Evolutionary conservation across 225 moss, liverwort and hornwort genomes (phyloP).

Genomic region (Physcomitrellopsis africana): DNA sequence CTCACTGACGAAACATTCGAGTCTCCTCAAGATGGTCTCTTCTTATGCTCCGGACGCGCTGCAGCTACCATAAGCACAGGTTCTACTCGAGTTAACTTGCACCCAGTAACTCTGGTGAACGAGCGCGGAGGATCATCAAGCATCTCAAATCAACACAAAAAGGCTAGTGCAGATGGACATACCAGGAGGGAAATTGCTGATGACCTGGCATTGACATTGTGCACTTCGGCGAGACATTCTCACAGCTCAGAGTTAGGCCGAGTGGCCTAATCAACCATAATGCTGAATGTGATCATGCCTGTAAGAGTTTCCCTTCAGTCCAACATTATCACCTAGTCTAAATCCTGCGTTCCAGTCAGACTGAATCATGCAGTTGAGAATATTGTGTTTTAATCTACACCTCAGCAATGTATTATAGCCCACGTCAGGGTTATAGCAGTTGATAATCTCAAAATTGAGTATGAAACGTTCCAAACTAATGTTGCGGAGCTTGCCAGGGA

Average conservation of each 20-base stretch:
- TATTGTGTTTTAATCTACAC: conserved; percentile 3
- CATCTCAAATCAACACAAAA: conserved; percentile 12
- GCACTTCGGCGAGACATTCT: conserved; percentile 46
- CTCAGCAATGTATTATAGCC: not conserved
- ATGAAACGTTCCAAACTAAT: conserved; percentile 28
- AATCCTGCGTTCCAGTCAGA: conserved; percentile 22
- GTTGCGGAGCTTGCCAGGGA: conserved; percentile 29
- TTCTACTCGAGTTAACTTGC: conserved; percentile 48
- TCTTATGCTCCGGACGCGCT: conserved; percentile 27
- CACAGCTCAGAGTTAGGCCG: conserved; percentile 29
- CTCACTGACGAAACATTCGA: conserved; percentile 36
- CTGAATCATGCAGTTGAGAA: conserved; percentile 13
- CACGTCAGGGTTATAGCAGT: not conserved
- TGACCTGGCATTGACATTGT: conserved; percentile 53
- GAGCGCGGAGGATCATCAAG: conserved; percentile 23
- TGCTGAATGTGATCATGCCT: conserved; percentile 29
- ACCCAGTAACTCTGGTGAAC: conserved; percentile 16
- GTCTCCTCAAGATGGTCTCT: conserved; percentile 24
- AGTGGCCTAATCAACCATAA: conserved; percentile 34
- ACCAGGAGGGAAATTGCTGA: conserved; percentile 36
- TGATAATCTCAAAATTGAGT: conserved; percentile 26
- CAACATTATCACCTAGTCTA: conserved; percentile 38
- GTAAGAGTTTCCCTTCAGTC: conserved; percentile 69
- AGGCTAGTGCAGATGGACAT: conserved; percentile 23
- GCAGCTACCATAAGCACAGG: conserved; percentile 38